phyloP scores from a whole-genome alignment of 2,329 filamentous ascomycete genomes.

The Cercospora sesami region DNA sequence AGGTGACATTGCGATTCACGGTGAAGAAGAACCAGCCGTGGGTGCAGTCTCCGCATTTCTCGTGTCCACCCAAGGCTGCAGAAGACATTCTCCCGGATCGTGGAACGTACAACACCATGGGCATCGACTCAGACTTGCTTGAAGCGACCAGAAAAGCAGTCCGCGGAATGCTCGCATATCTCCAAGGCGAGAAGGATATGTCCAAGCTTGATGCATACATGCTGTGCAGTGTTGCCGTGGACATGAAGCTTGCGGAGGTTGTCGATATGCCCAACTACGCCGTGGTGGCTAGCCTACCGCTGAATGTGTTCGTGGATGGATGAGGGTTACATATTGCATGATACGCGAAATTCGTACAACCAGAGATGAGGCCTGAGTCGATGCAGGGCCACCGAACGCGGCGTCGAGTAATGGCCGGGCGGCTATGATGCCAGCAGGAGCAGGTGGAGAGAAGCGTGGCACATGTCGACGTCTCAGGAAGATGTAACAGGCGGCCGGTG shows the following conservation, averaged over 20 bases:
- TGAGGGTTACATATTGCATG: background rate
- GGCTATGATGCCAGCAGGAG: background rate
- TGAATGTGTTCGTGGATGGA: constrained; percentile 23
- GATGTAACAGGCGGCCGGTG: background rate
- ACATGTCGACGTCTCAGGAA: background rate
- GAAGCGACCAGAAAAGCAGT: constrained; percentile 27
- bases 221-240: constrained; percentile 27
- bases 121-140: constrained; percentile 21
- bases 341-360: background rate
- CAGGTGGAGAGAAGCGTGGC: background rate
- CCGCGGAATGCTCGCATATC: constrained; percentile 24
- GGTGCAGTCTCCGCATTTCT: constrained; percentile 23
- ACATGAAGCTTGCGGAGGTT: constrained; percentile 24
- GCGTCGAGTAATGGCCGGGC: background rate
- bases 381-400: background rate
- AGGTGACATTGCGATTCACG: constrained; percentile 21
- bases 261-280: constrained; percentile 30
- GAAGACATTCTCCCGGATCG: constrained; percentile 19
- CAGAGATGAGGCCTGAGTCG: background rate
- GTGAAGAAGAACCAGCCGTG: constrained; percentile 20
- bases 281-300: constrained; percentile 21
- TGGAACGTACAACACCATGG: constrained; percentile 26
- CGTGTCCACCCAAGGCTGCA: constrained; percentile 15
- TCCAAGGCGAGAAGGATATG: constrained; percentile 18
- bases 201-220: constrained; percentile 25